Conservation (phyloP, 2,329 filamentous ascomycete genomes). For the Emydomyces testavorans region DNA sequence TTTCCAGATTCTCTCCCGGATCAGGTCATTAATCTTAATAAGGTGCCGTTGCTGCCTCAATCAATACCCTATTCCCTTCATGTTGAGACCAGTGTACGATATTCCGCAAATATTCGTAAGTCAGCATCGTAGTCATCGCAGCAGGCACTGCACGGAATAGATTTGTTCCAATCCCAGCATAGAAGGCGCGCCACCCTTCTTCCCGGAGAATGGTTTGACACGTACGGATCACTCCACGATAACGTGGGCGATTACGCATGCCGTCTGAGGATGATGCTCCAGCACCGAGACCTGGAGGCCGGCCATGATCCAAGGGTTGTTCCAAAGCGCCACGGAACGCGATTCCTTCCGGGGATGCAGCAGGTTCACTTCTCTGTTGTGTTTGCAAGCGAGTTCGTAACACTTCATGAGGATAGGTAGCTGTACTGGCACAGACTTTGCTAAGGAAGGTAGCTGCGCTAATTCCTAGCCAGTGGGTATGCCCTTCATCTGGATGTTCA, state of each 20-base stretch:
- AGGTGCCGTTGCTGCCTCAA: not conserved
- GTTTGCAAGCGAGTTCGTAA: slow-evolving; percentile 88
- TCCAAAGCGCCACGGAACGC: slow-evolving; percentile 35
- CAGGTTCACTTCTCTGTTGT: slow-evolving; percentile 57
- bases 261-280: slow-evolving; percentile 44
- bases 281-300: slow-evolving; percentile 27
- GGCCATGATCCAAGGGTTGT: slow-evolving; percentile 35
- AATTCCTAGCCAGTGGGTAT: slow-evolving; percentile 70
- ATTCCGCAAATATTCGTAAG: slow-evolving; percentile 68
- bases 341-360: slow-evolving; percentile 41
- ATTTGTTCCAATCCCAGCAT: slow-evolving; percentile 94
- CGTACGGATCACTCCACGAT: slow-evolving; percentile 69
- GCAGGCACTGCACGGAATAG: slow-evolving; percentile 92
- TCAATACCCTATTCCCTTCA: slow-evolving; percentile 33
- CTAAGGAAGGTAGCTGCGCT: slow-evolving; percentile 81
- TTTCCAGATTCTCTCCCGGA: not conserved
- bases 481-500: slow-evolving; percentile 48
- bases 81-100: slow-evolving; percentile 43
- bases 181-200: slow-evolving; percentile 93
- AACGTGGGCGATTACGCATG: slow-evolving; percentile 47
- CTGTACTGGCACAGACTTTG: slow-evolving; percentile 86
- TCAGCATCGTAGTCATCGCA: slow-evolving; percentile 94
- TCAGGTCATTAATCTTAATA: not conserved
- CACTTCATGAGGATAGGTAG: slow-evolving; percentile 95
- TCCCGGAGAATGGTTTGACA: slow-evolving; percentile 75